Conservation (phyloP, 1,284 basidiomycete species). For the Ceratobasidium theobromae region DNA sequence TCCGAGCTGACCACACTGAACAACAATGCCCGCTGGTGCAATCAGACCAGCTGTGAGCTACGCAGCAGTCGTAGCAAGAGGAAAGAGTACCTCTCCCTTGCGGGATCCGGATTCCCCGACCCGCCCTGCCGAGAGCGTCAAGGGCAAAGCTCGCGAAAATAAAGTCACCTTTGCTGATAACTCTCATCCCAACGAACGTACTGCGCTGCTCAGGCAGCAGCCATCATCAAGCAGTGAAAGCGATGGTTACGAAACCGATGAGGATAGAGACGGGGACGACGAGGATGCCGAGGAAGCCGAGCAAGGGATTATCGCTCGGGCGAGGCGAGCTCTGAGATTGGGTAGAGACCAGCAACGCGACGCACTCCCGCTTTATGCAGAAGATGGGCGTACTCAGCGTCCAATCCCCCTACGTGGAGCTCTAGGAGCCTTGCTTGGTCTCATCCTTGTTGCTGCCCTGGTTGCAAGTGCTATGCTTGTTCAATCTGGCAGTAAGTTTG, state of each 20-base stretch:
- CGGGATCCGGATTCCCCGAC: not conserved
- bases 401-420: constrained; percentile 11
- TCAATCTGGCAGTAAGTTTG: constrained; percentile 19
- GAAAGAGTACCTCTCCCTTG: not conserved
- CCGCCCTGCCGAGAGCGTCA: not conserved
- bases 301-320: constrained; percentile 26
- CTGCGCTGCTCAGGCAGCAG: constrained; percentile 28
- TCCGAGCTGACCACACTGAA: not conserved
- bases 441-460: constrained; percentile 33
- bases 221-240: not conserved
- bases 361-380: constrained; percentile 36
- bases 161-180: constrained; percentile 33
- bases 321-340: constrained; percentile 16
- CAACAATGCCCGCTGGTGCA: constrained; percentile 29
- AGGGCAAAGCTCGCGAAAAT: constrained; percentile 25
- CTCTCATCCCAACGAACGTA: constrained; percentile 23
- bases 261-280: constrained; percentile 25
- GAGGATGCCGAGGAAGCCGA: constrained; percentile 32
- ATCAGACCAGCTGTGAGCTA: constrained; percentile 29
- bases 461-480: constrained; percentile 36
- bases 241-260: constrained; percentile 29
- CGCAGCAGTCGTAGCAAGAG: constrained; percentile 22
- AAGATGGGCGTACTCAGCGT: constrained; percentile 17
- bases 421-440: constrained; percentile 23
- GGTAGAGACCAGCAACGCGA: not conserved